Evolutionary conservation across 257 asterid species (phyloP), one percentile per base, ranked within the genome.

Genomic region (Rauvolfia tetraphylla): DNA sequence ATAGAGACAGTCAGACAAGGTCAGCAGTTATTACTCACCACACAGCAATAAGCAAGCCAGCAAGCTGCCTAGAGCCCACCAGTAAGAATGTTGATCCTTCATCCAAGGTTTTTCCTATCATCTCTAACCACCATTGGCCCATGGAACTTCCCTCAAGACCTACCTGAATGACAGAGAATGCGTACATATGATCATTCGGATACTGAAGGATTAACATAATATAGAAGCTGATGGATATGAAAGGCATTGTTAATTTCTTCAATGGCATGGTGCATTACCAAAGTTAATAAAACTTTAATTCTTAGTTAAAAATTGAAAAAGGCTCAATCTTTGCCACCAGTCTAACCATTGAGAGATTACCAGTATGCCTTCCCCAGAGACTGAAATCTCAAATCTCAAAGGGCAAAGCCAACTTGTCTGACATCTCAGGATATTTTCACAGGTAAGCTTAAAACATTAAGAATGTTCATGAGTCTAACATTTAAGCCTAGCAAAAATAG

Each of bases 91-190:
- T 88, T 18, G 93, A 91, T 72, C 97, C 97, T 83, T 95, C 98
- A 76, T 89, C 98, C 91, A 95, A 89, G 74, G 86, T 91, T 86
- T 88, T 91, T 33, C 93, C 99, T 75, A 95, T 93, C 94, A 91
- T 89, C 69, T 93, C 97, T 63, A 90, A 82, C 99, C 99, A 95
- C 98, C 97, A 95, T 74, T 95, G 99, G 77, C 98, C 99, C 36
- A 91, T 90, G 71, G 96, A 79, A 87, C 99, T 95, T 80, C 97
- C 99, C 89, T 95, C 99, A 79, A 93, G 90, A 68, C 99, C 99
- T 83, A 95, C 92, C 97, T 95, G 90, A 89, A 89, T 74, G 82
- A 79, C 62, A 29, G 23, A 70, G 75, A 76, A 73, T 53, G 57
- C 33, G 71, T 36, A 29, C 29, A 51, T 67, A 67, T 67, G 14